Percentiles rank a stretch among this genome's conserved stretches.
These are phyloP conservation scores for Viridothelium virens DNA, from an alignment of 495 filamentous ascomycete genomes.

Conservation along the genomic window DNA sequence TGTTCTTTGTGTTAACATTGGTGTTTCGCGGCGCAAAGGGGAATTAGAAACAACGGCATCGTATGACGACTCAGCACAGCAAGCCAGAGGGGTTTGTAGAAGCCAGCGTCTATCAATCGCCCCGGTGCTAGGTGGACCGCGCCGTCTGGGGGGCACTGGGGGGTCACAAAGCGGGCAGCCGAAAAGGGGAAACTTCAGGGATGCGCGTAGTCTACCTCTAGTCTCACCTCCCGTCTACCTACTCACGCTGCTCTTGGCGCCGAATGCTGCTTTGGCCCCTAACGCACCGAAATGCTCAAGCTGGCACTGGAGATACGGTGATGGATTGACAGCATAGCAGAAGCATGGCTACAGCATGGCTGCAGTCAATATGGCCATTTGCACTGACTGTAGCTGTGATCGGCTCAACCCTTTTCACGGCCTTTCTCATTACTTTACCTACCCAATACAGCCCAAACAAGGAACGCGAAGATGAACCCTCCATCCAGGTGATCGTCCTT, in stretches of 20 bases:
- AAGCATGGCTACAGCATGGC: conserved; percentile 12
- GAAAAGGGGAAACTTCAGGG: conserved; percentile 1
- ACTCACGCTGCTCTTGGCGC: no score
- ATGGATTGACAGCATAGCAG: background rate
- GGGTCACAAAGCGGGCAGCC: background rate
- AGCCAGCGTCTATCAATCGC: conserved; percentile 1
- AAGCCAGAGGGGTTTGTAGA: background rate
- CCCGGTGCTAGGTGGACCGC: background rate
- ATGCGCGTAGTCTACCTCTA: background rate
- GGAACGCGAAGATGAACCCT: conserved; percentile 35
- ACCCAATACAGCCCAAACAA: conserved; percentile 25
- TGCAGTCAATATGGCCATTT: conserved; percentile 17
- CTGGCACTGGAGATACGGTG: background rate
- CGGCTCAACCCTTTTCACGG: conserved; percentile 43
- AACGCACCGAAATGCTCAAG: no score
- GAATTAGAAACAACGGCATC: background rate
- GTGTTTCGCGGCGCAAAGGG: background rate
- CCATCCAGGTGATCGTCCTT: conserved; percentile 84
- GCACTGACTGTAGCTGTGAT: conserved; percentile 37
- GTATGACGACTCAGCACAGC: background rate
- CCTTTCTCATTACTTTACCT: conserved; percentile 46
- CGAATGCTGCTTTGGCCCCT: no score
- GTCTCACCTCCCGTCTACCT: background rate
- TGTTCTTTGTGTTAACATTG: conserved; percentile 9
- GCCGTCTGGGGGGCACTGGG: background rate